These are phyloP conservation scores for Solanum pimpinellifolium DNA, from an alignment of 257 asterid species.

Conservation along the genomic window DNA sequence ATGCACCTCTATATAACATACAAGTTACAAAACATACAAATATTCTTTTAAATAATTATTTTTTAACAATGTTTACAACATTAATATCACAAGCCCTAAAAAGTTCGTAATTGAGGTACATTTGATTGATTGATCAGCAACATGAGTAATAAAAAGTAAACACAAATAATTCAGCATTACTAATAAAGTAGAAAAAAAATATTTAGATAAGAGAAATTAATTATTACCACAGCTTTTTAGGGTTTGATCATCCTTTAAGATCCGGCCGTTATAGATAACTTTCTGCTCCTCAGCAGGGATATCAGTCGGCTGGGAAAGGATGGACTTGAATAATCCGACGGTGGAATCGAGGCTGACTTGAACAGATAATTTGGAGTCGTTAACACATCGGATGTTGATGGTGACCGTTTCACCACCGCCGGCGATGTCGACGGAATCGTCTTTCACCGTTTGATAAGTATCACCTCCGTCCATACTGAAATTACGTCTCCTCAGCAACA, in stretches of 20 bases:
- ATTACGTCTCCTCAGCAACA: neutral
- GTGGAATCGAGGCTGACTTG: constrained; percentile 28
- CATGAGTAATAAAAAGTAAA: neutral
- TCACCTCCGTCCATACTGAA: constrained; percentile 35
- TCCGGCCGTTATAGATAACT: constrained; percentile 51
- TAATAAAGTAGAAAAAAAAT: neutral
- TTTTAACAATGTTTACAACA: neutral
- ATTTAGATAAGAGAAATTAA: neutral
- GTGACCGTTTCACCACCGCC: constrained; percentile 20
- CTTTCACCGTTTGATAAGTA: neutral
- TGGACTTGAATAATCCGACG: constrained; percentile 34
- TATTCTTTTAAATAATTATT: neutral
- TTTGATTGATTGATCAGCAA: neutral
- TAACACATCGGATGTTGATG: constrained; percentile 30
- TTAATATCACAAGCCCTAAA: neutral
- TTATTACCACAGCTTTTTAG: constrained; percentile 36
- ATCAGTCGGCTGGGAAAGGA: constrained; percentile 25
- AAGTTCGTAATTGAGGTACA: neutral
- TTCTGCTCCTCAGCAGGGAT: constrained; percentile 40
- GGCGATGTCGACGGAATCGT: neutral
- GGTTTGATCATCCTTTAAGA: constrained; percentile 54
- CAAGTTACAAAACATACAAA: neutral
- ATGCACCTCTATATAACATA: neutral
- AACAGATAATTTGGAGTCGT: constrained; percentile 34
- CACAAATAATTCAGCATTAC: neutral